Evolutionary conservation across 257 asterid species (phyloP).

Genomic region (Jasminum sambac): DNA sequence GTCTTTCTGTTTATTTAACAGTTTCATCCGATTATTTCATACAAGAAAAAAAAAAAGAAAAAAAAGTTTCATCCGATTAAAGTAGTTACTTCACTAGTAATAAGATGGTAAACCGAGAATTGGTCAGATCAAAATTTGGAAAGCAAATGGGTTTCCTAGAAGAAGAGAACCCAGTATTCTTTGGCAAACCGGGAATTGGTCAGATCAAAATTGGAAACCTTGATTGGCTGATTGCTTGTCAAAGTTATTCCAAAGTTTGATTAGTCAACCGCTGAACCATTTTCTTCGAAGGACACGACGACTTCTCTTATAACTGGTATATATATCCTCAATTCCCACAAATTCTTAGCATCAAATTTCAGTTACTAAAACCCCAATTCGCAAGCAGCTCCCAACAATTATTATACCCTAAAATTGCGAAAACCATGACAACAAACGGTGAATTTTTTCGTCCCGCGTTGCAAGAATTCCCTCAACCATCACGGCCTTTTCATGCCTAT

Average conservation of each 20-base stretch:
- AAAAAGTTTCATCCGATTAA: no score
- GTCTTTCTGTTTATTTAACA: no score
- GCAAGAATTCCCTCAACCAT: neutral
- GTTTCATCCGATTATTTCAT: no score
- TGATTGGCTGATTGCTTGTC: slow-evolving; percentile 2
- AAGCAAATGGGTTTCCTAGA: no score
- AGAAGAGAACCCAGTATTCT: neutral
- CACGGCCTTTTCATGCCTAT: slow-evolving; percentile 9
- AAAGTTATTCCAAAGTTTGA: neutral
- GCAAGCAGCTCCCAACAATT: no score
- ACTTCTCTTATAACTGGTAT: neutral
- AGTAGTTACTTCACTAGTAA: no score
- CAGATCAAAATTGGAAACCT: neutral
- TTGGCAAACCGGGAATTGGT: neutral
- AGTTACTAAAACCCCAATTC: neutral
- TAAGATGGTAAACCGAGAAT: no score
- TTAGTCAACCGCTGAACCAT: neutral
- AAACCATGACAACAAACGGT: neutral
- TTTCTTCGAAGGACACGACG: neutral
- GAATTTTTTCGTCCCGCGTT: neutral
- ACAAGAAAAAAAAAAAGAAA: no score
- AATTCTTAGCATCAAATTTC: neutral
- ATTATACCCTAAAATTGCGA: no score
- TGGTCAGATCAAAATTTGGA: no score
- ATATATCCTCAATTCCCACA: neutral